Base-by-base conservation (phyloP, 2,329 filamentous ascomycete species). In the Pseudogymnoascus sp. region DNA sequence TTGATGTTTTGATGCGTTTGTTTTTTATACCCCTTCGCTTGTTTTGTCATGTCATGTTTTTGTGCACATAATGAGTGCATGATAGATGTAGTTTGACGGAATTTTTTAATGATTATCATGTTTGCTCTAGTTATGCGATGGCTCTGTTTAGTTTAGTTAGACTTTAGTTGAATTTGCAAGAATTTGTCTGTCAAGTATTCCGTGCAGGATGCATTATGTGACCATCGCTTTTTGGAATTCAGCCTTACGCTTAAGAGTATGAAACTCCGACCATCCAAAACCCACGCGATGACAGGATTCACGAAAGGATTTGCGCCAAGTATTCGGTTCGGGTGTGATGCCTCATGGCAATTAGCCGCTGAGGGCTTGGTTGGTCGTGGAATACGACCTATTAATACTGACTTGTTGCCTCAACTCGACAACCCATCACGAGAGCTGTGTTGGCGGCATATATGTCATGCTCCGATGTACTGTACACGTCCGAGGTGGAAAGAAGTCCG, bases 51-150 rank as follows among this genome's bases (percentile, higher is more conserved):
- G 25, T 53, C 33, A 53, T 53, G 47, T 53, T 53, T 53, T 53
- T 53, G 47, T 53, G 47, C 47, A 53, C 47, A 18, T 53, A 53
- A 53, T 53, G 47, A 53, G 47, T 53, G 47, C 47, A 53, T 33
- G 47, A 53, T 18, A 18, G 8, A 53, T 53, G 47, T 53, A 53
- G 28, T 33, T 53, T 53, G 47, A 53, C 47, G 47, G 47, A 53
- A 53, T 15, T 53, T 53, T 53, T 53, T 53, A 53, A 53, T 53
- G 47, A 53, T 53, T 53, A 53, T 53, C n/a, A 53, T 53, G 47
- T 53, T 53, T 53, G 25, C 28, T 33, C 47, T 53, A 53, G 25
- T 30, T 53, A 33, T 53, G 47, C 47, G 47, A 33, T 53, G 28
- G 47, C 47, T 53, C 47, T 12, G 47, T 53, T 53, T 53, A 53